Evolutionary conservation across 2,329 filamentous ascomycete species (phyloP), one percentile per base, ranked within the genome.

Genomic region (Pezicula carpinea): DNA sequence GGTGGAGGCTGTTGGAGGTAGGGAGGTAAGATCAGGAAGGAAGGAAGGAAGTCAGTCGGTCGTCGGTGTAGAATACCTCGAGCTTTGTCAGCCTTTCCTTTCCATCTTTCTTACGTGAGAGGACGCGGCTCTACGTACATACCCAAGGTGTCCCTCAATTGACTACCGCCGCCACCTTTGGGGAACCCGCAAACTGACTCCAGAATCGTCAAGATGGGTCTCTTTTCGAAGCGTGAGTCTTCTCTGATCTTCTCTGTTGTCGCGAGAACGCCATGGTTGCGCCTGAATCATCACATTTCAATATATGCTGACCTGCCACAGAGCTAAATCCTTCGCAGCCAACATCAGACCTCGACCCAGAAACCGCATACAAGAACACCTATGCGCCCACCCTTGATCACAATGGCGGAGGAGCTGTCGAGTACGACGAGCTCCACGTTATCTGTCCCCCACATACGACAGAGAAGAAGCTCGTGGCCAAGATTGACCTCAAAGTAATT

Each of bases 401-500:
- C 17, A 8, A 45, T 18, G 21, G 17, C 38, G 35, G 43, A 49
- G 29, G 41, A 17, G 15, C 36, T 6, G 15, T 43, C 15, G 53
- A 56, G 46, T 57, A 54, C 43, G 56, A 62, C 40, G 58, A 62
- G 5, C 48, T 61, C 17, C 44, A 59, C 39, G 49, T 60, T 38
- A 48, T 55, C 18, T 65, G 61, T 39, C 62, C 63, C 14, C 46
- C 61, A 19, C 60, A 65, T 47, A 65, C 60, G 10, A 64, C 63
- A 3, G 84, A 89, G 68, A 71, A 74, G 53, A 77, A 72, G 58
- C 72, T 92, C 49, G 76, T 88, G 69, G 66, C 74, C 51, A 85
- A 83, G 66, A 83, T 91, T 60, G 87, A 91, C 64, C 63, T 82
- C 53, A 80, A 78, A 55, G 74, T 92, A 43, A 71, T 92, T 44